These are phyloP conservation scores for Nymphaea colorata DNA, from an alignment of 164 flowering plant genomes.

Conservation along the genomic window DNA sequence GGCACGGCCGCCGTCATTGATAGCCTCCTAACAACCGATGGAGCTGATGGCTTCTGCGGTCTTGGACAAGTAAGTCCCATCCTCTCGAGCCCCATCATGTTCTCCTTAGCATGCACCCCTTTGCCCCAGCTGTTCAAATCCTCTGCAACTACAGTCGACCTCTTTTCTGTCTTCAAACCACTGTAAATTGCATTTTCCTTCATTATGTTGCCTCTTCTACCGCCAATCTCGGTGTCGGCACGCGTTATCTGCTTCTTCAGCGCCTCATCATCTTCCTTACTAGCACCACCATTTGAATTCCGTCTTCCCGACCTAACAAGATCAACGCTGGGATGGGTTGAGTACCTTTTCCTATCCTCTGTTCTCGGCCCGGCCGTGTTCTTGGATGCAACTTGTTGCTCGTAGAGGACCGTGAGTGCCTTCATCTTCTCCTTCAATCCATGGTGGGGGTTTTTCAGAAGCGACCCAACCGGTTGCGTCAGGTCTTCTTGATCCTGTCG, in stretches of 20 bases:
- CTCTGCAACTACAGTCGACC: background rate
- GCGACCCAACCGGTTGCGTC: constrained; percentile 9
- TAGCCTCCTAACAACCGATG: constrained; percentile 48
- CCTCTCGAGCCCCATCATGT: constrained; percentile 23
- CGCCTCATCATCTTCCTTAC: background rate
- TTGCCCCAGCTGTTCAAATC: background rate
- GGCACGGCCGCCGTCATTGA: constrained; percentile 34
- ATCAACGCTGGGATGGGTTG: constrained; percentile 39
- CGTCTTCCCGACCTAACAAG: constrained; percentile 23
- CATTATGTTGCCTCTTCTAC: constrained; percentile 13
- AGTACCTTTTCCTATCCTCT: constrained; percentile 18
- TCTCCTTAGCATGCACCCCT: constrained; percentile 41
- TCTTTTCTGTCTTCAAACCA: background rate
- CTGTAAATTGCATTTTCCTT: constrained; percentile 28
- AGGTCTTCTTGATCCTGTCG: constrained; percentile 21
- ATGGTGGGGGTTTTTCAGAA: constrained; percentile 59
- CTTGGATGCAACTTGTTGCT: constrained; percentile 43
- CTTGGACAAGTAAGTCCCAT: constrained; percentile 41
- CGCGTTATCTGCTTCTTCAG: background rate
- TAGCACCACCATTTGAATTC: background rate
- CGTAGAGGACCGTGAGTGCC: constrained; percentile 66
- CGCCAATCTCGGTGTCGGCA: background rate
- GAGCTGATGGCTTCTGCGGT: constrained; percentile 7
- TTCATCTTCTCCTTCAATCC: constrained; percentile 87
- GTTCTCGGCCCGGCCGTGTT: constrained; percentile 15